A percentile compares a stretch with the other conserved stretches of the same genome.
phyloP scores from a whole-genome alignment of 257 asterid species.

The Ligustrum vulgare region DNA sequence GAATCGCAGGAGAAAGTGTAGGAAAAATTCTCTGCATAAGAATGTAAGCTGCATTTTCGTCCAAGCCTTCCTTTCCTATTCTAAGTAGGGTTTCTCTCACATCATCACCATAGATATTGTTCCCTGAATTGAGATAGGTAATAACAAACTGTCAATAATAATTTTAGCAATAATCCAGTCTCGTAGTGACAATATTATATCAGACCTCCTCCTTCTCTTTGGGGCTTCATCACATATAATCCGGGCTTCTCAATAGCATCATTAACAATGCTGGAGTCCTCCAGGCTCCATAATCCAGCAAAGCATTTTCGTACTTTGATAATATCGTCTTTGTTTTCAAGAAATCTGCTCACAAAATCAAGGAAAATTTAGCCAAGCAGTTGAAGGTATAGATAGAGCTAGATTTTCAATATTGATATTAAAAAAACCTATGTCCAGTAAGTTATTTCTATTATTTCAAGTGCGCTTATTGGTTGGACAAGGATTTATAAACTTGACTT shows the following conservation, averaged over 20 bases:
- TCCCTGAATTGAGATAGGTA: constrained; percentile 44
- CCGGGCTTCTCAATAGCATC: constrained; percentile 84
- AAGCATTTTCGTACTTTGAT: constrained; percentile 83
- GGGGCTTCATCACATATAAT: constrained; percentile 93
- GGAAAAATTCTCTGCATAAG: constrained; percentile 98
- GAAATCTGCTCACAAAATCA: constrained; percentile 58
- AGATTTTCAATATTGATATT: background rate
- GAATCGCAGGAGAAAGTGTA: constrained; percentile 60
- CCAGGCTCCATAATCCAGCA: constrained; percentile 96
- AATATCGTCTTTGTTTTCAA: constrained; percentile 80
- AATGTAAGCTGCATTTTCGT: constrained; percentile 86
- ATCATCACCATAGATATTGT: constrained; percentile 85
- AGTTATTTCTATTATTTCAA: background rate
- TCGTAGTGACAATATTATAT: constrained; percentile 1
- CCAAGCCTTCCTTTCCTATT: constrained; percentile 63
- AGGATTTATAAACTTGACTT: background rate
- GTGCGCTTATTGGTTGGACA: background rate
- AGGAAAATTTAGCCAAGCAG: background rate
- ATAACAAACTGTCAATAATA: background rate
- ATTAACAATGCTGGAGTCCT: constrained; percentile 54
- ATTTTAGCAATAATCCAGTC: background rate
- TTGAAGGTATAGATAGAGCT: background rate
- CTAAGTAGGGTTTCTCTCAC: constrained; percentile 61
- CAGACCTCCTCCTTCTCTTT: constrained; percentile 99
- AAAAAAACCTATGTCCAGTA: background rate